Percentiles rank a stretch among this genome's conserved stretches.
Conservation (phyloP, 169 alveolate species). For the Eimeria maxima region DNA sequence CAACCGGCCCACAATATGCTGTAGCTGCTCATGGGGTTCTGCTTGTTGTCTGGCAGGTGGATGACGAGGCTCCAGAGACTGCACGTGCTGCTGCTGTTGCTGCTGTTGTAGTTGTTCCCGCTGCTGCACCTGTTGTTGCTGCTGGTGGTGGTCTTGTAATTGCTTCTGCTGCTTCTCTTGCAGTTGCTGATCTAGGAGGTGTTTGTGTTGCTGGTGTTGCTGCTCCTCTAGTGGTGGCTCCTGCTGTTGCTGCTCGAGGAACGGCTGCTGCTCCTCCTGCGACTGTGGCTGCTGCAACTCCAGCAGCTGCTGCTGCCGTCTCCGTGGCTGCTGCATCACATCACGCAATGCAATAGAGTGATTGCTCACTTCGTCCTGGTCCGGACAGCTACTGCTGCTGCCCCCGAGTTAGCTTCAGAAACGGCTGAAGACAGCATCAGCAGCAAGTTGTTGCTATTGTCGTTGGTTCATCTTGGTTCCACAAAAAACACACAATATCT, state of each 20-base stretch:
- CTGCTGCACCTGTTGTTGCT: conserved; percentile 22
- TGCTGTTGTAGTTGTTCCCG: not conserved
- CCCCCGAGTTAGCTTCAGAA: conserved; percentile 30
- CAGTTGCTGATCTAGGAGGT: not conserved
- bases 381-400: conserved; percentile 45
- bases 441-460: not conserved
- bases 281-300: conserved; percentile 10
- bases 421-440: not conserved
- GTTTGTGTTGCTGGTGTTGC: not conserved
- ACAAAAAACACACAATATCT: not conserved
- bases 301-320: conserved; percentile 21
- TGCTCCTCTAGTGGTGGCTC: conserved; percentile 8
- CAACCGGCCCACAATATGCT: not conserved
- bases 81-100: conserved; percentile 21
- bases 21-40: not conserved
- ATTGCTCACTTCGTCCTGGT: not conserved
- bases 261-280: conserved; percentile 33
- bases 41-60: not conserved
- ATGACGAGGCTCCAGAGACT: not conserved
- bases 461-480: not conserved
- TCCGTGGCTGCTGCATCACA: conserved; percentile 45
- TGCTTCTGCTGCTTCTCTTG: not conserved
- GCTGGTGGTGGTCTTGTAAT: not conserved
- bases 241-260: conserved; percentile 28
- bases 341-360: not conserved